Base-by-base conservation (phyloP, 2,329 filamentous ascomycete species). In the Hypoxylon sp. region DNA sequence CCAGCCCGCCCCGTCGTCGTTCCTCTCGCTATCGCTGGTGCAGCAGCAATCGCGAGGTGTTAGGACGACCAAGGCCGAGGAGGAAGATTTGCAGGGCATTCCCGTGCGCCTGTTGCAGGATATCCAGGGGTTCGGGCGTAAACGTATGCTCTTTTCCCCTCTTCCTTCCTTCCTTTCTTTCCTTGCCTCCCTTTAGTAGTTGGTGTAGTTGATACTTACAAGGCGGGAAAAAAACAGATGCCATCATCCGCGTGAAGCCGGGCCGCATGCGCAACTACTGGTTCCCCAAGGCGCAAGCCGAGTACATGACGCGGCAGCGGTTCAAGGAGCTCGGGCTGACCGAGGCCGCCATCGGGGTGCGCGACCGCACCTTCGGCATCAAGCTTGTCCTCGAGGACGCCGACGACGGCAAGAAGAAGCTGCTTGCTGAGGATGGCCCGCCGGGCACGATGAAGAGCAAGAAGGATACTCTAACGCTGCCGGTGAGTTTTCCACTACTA, bases 41-140 rank as follows among this genome's bases (percentile, higher is more conserved):
- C 63, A 56, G 45, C 60, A 65, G 52, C 79, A 80, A 71, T 73
- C 76, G 51, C 81, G 81, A 60, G 67, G 67, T 34, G 75, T 76
- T 34, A 82, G 76, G 74, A 78, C 78, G 68, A 79, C 74, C 52
- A 75, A 76, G 51, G 74, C 77, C 63, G 77, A 78, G 59, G 75
- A 78, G 43, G 75, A 77, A 52, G 79, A 82, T 63, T 73, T 77
- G 25, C 74, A 79, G 64, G 82, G 82, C 65, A 81, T 83, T 11
- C 76, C 82, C 19, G 82, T 84, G 72, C 81, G 82, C 23, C 75
- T 84, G 66, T 75, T 83, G 7, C 67, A 78, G 59, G 79, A 83
- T 61, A 78, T 84, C 13, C 73, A 74, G 21, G 75, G 76, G 19
- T 84, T 79, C 63, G 82, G 82, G 5, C 79, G 79, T 61, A 79